A percentile compares a stretch with the other conserved stretches of the same genome.
These are phyloP conservation scores for Pyricularia sp. DNA, from an alignment of 2,329 filamentous ascomycete genomes.

Conservation along the genomic window DNA sequence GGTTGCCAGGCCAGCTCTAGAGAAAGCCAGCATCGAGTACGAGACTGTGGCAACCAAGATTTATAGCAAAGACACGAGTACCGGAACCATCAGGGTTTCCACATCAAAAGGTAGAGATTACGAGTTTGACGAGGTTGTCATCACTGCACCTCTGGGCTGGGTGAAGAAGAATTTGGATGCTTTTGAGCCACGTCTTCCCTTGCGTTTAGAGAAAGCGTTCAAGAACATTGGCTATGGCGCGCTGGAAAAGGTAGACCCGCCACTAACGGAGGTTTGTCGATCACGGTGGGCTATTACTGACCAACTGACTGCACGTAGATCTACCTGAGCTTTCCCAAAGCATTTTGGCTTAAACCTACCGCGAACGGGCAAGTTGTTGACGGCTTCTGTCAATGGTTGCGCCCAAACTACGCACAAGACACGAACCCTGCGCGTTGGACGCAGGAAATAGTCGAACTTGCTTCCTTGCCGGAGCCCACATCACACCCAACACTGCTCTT, in stretches of 20 bases:
- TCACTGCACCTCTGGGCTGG: constrained; percentile 58
- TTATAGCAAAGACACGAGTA: constrained; percentile 8
- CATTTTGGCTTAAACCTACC: constrained; percentile 54
- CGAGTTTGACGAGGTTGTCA: constrained; percentile 54
- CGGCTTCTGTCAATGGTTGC: constrained; percentile 65
- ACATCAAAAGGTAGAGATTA: constrained; percentile 29
- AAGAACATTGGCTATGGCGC: constrained; percentile 54
- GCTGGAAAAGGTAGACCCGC: constrained; percentile 48
- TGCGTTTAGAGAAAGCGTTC: constrained; percentile 46
- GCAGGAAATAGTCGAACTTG: constrained; percentile 66
- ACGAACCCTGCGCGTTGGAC: constrained; percentile 55
- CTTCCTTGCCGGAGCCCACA: constrained; percentile 42
- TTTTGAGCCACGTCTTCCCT: constrained; percentile 49
- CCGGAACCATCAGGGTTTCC: constrained; percentile 27
- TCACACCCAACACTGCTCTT: constrained; percentile 77
- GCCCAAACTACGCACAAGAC: constrained; percentile 51
- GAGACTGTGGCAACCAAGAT: constrained; percentile 34
- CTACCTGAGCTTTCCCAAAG: constrained; percentile 56
- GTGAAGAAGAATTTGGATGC: constrained; percentile 43
- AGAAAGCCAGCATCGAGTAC: constrained; percentile 40
- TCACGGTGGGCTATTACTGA: not conserved
- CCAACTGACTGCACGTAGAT: constrained; percentile 19
- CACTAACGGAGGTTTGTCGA: constrained; percentile 1
- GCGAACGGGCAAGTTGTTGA: constrained; percentile 30
- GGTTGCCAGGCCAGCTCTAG: constrained; percentile 43